Evolutionary conservation across 176 grass and related monocot species (phyloP), one percentile per base, ranked within the genome.

Genomic region (Olyra latifolia): DNA sequence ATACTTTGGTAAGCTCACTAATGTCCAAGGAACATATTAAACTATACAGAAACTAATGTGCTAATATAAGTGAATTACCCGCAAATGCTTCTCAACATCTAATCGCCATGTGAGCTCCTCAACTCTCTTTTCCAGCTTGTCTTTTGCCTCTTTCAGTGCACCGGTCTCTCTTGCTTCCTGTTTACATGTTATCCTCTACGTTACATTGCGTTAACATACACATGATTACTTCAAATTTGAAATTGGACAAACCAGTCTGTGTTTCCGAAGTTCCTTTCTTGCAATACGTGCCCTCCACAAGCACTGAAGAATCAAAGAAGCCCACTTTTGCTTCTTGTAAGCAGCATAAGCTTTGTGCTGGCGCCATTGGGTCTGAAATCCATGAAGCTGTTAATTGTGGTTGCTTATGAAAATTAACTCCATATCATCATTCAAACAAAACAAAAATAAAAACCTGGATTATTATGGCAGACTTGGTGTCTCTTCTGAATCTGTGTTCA

Each of bases 111-210:
- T 97, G 61, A 97, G 91, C 70, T 97, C 95, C 75, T 97, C 95
- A 13, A 97, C 89, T 64, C 87, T 89, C 76, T 97, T 97, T 86
- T 97, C 95, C 24, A 97, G 86, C 46, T 97, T 97, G 76, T 97
- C 91, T 85, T 97, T 97, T 22, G 89, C 89, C 87, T 94, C 95
- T 92, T 91, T 92, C 10, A 97, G 86, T 75, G 95, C 95, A 35
- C 95, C 95, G 3, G 86, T 94, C 65, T 98, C 95, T 88, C 89
- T 92, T 80, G 95, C 95, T 89, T 84, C 95, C 95, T 97, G 80
- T 79, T 85, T 46, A 76, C 29, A 87, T 47, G 57, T 81, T 64
- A 79, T 82, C 15, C 32, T 54, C 72, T 77, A 76, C 66, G 52
- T 85, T 56, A 82, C 1, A 62, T 35, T 79, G n/a, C 27, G 70